These are phyloP conservation scores for Carex parvula DNA, from an alignment of 176 grass and related monocot genomes.

Conservation along the genomic window DNA sequence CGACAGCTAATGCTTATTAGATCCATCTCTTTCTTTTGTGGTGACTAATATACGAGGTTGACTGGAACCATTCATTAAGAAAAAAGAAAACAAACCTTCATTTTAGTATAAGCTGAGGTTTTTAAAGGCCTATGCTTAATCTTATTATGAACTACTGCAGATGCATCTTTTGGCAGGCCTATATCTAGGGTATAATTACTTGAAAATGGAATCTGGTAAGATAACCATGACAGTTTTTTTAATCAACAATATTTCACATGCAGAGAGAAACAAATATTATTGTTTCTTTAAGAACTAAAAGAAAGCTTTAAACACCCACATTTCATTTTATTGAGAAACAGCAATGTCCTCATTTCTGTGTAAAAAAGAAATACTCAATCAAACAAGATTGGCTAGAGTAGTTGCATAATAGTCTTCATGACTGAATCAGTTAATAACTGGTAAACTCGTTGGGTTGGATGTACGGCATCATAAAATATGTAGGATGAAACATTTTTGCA, in stretches of 20 bases:
- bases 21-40: not conserved
- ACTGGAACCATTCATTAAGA: not conserved
- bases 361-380: not conserved
- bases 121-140: not conserved
- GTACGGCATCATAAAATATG: slow-evolving; percentile 75
- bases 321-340: slow-evolving; percentile 12
- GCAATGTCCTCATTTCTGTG: not conserved
- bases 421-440: slow-evolving; percentile 57
- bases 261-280: not conserved
- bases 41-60: not conserved
- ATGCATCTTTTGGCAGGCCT: not conserved
- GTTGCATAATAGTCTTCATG: slow-evolving; percentile 43
- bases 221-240: not conserved
- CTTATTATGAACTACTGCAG: not conserved
- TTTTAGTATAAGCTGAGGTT: not conserved
- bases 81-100: not conserved
- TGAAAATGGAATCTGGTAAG: not conserved
- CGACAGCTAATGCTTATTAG: not conserved
- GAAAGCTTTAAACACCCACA: not conserved
- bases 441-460: slow-evolving; percentile 72
- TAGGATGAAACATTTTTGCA: slow-evolving; percentile 62
- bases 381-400: not conserved
- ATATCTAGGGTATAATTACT: not conserved
- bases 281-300: not conserved
- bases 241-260: not conserved